Evolutionary conservation across 164 flowering plant species (phyloP).

Genomic region (Magnolia kwangsiensis): DNA sequence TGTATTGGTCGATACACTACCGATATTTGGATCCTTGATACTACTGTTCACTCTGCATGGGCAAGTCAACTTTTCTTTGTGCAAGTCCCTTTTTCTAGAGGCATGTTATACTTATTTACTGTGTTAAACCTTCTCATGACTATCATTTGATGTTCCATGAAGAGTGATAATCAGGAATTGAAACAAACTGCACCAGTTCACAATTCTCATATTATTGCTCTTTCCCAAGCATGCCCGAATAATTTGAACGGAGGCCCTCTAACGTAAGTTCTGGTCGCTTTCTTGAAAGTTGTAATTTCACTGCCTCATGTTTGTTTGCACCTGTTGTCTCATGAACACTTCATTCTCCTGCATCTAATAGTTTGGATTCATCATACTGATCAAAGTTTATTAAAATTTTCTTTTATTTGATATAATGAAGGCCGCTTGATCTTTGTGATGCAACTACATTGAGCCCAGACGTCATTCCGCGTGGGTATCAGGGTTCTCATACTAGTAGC

Average conservation of each 20-base stretch:
- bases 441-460: constrained; percentile 54
- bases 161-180: constrained; percentile 50
- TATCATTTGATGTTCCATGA: constrained; percentile 8
- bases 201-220: constrained; percentile 55
- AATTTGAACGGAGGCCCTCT: constrained; percentile 50
- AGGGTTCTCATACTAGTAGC: constrained; percentile 55
- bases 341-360: background rate
- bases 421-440: constrained; percentile 93
- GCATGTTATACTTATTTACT: background rate
- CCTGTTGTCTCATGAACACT: background rate
- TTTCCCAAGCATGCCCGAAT: constrained; percentile 62
- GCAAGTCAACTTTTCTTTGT: background rate
- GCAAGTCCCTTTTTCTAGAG: background rate
- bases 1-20: no score
- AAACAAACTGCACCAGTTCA: constrained; percentile 52
- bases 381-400: background rate
- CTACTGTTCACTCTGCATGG: no score
- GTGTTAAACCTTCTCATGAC: background rate
- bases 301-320: background rate
- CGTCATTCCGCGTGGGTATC: constrained; percentile 49
- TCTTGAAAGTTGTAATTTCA: background rate
- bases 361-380: background rate
- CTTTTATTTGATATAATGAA: constrained; percentile 23
- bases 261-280: constrained; percentile 53
- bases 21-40: no score